Percentiles rank a stretch among this genome's conserved stretches.
Conservation (phyloP, 164 flowering plant species). For the Tetrastigma voinierianum region DNA sequence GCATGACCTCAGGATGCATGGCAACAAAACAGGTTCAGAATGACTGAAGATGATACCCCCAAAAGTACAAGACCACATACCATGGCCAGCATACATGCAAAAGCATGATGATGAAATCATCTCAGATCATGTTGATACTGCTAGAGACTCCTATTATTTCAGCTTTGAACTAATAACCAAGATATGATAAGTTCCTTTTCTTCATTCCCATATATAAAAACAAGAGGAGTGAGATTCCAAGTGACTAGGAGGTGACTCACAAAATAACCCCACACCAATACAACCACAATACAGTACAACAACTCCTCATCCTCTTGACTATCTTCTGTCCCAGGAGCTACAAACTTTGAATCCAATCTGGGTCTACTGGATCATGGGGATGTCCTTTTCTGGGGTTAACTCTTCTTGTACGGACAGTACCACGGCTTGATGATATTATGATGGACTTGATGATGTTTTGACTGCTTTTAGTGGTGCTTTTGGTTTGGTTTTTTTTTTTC, state of each 20-base stretch:
- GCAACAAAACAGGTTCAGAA: constrained; percentile 62
- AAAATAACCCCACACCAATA: too few relatives aligned
- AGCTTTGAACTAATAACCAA: constrained; percentile 19
- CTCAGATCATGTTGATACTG: constrained; percentile 13
- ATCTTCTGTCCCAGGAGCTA: constrained; percentile 9
- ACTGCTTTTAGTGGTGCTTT: neutral
- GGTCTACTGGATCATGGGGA: constrained; percentile 21
- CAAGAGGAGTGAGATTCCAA: constrained; percentile 9
- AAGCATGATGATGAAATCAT: constrained; percentile 5
- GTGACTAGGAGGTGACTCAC: neutral
- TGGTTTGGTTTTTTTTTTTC: neutral
- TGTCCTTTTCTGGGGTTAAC: constrained; percentile 19
- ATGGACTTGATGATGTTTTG: constrained; percentile 1
- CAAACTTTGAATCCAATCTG: constrained; percentile 12
- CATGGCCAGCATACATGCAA: constrained; percentile 46
- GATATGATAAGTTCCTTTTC: neutral
- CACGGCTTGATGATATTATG: constrained; percentile 12
- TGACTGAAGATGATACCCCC: constrained; percentile 39
- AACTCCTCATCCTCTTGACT: constrained; percentile 13
- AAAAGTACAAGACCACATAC: constrained; percentile 31
- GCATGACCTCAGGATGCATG: constrained; percentile 38
- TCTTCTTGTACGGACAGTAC: constrained; percentile 18
- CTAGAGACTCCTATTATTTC: constrained; percentile 13
- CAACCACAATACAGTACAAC: neutral
- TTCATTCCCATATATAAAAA: constrained; percentile 11